Conservation (phyloP, 441 rosid genomes). For the Omphalea diandra region DNA sequence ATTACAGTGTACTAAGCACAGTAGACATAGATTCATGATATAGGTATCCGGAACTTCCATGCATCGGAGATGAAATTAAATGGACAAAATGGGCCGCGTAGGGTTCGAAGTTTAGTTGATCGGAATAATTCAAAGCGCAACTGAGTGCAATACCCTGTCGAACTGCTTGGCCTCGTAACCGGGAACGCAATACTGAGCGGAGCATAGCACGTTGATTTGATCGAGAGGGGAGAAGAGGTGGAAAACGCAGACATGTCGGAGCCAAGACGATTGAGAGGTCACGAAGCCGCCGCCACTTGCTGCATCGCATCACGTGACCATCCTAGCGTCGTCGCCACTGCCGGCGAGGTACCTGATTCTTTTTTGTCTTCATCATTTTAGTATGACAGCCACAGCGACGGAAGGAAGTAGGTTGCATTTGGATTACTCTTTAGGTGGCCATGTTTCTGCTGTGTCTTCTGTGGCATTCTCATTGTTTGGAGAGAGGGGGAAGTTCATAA, state of each 20-base stretch:
- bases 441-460: conserved; percentile 79
- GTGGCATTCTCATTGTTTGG: conserved; percentile 73
- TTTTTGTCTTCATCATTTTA: too few species aligned
- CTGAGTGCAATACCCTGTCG: too few species aligned
- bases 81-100: too few species aligned
- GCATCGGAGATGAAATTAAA: too few species aligned
- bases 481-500: conserved; percentile 65
- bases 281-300: conserved; percentile 68
- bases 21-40: too few species aligned
- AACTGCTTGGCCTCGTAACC: too few species aligned
- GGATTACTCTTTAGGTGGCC: conserved; percentile 80
- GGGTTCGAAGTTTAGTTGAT: too few species aligned
- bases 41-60: too few species aligned
- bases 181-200: too few species aligned
- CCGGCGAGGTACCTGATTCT: conserved; percentile 89
- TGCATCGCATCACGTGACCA: conserved; percentile 78
- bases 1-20: too few species aligned
- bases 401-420: conserved; percentile 53
- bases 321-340: conserved; percentile 65
- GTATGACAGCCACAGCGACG: conserved; percentile 11
- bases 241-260: conserved; percentile 32
- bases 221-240: not conserved
- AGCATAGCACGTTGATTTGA: too few species aligned
- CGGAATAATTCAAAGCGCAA: too few species aligned
- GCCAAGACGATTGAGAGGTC: conserved; percentile 80